Conservation (phyloP, 441 rosid species). For the Erysimum cheiri region DNA sequence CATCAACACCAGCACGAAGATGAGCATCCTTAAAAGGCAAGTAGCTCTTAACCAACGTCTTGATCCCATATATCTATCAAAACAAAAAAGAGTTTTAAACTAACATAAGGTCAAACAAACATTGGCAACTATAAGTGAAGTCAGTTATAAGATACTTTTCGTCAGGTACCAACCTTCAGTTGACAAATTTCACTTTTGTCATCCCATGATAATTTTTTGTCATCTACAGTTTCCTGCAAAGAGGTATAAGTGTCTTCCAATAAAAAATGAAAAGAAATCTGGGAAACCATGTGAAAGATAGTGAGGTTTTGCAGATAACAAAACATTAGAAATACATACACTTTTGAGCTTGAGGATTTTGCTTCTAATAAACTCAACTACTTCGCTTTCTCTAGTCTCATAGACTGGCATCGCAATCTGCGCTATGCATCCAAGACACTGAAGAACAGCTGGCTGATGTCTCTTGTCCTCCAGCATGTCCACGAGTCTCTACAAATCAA, state of each 20-base stretch:
- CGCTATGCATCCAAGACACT: conserved; percentile 98
- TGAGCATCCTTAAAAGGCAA: conserved; percentile 96
- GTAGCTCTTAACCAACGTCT: conserved; percentile 94
- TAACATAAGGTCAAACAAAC: conserved; percentile 23
- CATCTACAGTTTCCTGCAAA: conserved; percentile 72
- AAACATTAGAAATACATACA: conserved; percentile 58
- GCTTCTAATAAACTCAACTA: conserved; percentile 78
- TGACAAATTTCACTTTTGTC: conserved; percentile 85
- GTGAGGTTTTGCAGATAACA: conserved; percentile 38
- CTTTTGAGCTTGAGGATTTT: conserved; percentile 67
- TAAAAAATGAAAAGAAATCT: conserved; percentile 23
- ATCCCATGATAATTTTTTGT: conserved; percentile 68
- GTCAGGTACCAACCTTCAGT: conserved; percentile 75
- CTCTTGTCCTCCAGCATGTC: conserved; percentile 92
- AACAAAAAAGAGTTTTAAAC: conserved; percentile 15
- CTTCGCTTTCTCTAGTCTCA: conserved; percentile 95
- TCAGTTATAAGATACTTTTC: conserved; percentile 9
- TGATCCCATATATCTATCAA: conserved; percentile 88
- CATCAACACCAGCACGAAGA: conserved; percentile 87
- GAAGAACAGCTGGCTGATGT: conserved; percentile 92
- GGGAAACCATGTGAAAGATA: conserved; percentile 20
- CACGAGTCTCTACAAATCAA: conserved; percentile 82
- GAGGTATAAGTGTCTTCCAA: conserved; percentile 27
- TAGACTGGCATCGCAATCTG: conserved; percentile 98
- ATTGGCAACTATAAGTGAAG: conserved; percentile 10